These are phyloP conservation scores for Termitomyces sp. DNA, from an alignment of 1,284 basidiomycete species.

Conservation along the genomic window DNA sequence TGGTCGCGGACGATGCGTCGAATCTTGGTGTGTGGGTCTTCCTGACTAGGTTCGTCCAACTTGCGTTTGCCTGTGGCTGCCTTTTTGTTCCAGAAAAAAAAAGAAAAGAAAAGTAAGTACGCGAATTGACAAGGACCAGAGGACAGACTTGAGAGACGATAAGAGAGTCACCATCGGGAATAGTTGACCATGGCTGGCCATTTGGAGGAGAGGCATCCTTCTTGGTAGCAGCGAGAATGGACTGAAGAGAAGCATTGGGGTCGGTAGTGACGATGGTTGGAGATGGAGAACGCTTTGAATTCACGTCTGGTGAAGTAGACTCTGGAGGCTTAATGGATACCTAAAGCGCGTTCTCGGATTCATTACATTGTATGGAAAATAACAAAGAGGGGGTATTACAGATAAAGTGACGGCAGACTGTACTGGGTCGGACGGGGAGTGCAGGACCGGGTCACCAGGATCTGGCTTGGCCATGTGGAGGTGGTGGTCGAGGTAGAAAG, in stretches of 20 bases:
- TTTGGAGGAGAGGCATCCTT: constrained; percentile 36
- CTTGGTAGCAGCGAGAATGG: constrained; percentile 51
- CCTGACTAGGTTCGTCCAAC: constrained; percentile 59
- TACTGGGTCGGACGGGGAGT: constrained; percentile 22
- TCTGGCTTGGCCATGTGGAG: constrained; percentile 34
- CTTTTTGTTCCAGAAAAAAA: constrained; percentile 13
- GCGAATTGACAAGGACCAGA: constrained; percentile 4
- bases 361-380: constrained; percentile 21
- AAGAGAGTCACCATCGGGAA: constrained; percentile 20
- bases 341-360: constrained; percentile 28
- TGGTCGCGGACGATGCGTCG: constrained; percentile 76
- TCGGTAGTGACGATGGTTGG: constrained; percentile 37
- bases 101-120: constrained; percentile 4
- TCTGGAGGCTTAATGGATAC: constrained; percentile 28
- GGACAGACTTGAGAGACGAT: constrained; percentile 29
- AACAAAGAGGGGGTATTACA: constrained; percentile 25
- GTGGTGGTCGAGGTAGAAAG: constrained; percentile 41
- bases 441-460: constrained; percentile 18
- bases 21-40: constrained; percentile 74
- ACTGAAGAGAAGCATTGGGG: constrained; percentile 58
- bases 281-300: constrained; percentile 28
- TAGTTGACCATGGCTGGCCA: constrained; percentile 40
- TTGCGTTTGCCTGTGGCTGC: constrained; percentile 61
- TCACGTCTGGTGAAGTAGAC: constrained; percentile 24
- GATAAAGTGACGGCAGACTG: constrained; percentile 25